Evolutionary conservation across 1,284 basidiomycete genomes (phyloP), one percentile per base, ranked within the genome.

Genomic region (Austroboletus niveus): DNA sequence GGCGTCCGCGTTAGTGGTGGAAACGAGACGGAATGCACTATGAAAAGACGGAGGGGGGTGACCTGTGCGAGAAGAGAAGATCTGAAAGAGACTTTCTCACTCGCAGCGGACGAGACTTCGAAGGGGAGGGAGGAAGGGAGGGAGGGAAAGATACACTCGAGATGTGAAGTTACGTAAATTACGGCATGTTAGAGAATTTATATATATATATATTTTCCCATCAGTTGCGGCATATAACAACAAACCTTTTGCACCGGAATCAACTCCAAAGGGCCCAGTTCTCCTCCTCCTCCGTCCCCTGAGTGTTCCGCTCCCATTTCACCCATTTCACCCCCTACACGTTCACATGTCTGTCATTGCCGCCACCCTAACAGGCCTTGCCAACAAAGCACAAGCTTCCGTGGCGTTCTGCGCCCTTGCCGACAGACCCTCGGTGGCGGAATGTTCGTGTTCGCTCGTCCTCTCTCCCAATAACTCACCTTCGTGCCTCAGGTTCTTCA

Each of bases 171-270:
- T 57, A 64, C 57, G 52, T 60, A 60, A 64, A 11, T 38, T 5
- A 20, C 47, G 48, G 53, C 41, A 43, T 52, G 50, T 44, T 45
- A 36, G n/a, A 35, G 32, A 34, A 34, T 34, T 34, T 14, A 24
- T 34, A 40, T 40, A 17, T 17, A 17, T 42, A 39, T 12, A 47
- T 45, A 51, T 66, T 66, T 66, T 57, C 68, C 32, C 47, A 32
- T n/a, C 27, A 42, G 32, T 20, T 42, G 55, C 49, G 39, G 67
- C 32, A 68, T 70, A 67, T 69, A 69, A 69, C 65, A 50, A 45
- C 36, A 38, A 30, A n/a, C 47, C 52, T 51, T 60, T 66, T 45
- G 53, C 58, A 53, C 63, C 53, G 63, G 56, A 41, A 42, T 50
- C 45, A 10, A 40, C 36, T 47, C 4, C n/a, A 44, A 43, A 39